Evolutionary conservation across 2,329 filamentous ascomycete genomes (phyloP).

Genomic region (Cytospora piceicola): DNA sequence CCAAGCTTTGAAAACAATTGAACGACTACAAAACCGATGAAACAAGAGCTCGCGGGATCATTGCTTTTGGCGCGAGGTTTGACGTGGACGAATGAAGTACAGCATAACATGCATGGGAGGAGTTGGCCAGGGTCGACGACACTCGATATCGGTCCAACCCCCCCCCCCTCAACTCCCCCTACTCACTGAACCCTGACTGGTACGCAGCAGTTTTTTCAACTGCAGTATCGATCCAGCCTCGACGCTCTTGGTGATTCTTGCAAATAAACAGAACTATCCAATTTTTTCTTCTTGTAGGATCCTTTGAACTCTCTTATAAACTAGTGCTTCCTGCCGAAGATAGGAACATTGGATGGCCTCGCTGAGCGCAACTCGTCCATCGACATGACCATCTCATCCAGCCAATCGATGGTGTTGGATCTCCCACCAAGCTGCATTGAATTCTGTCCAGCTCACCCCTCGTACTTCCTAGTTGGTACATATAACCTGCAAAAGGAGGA

Average conservation of each 20-base stretch:
- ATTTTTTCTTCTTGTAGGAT: background rate
- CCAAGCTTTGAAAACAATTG: background rate
- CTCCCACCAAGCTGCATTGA: conserved; percentile 79
- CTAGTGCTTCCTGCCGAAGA: background rate
- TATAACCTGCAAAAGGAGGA: conserved; percentile 69
- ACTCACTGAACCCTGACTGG: background rate
- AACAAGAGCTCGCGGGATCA: background rate
- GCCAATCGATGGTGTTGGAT: conserved; percentile 59
- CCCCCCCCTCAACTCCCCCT: background rate
- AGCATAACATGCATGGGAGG: conserved; percentile 1
- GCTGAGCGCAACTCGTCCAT: conserved; percentile 17
- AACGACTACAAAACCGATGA: background rate
- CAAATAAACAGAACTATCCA: background rate
- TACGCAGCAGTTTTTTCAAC: background rate
- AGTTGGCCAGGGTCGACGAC: background rate
- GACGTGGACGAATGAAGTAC: conserved; percentile 4
- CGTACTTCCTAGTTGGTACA: conserved; percentile 79
- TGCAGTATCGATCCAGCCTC: background rate
- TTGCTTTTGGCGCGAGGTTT: background rate
- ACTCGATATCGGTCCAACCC: background rate
- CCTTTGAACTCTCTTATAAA: background rate
- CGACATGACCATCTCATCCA: conserved; percentile 43
- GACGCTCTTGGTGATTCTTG: background rate
- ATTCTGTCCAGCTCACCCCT: conserved; percentile 65
- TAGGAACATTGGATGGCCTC: conserved; percentile 29